Base-by-base conservation (phyloP, 2,329 filamentous ascomycete genomes). In the Phyllosticta capitalensis region DNA sequence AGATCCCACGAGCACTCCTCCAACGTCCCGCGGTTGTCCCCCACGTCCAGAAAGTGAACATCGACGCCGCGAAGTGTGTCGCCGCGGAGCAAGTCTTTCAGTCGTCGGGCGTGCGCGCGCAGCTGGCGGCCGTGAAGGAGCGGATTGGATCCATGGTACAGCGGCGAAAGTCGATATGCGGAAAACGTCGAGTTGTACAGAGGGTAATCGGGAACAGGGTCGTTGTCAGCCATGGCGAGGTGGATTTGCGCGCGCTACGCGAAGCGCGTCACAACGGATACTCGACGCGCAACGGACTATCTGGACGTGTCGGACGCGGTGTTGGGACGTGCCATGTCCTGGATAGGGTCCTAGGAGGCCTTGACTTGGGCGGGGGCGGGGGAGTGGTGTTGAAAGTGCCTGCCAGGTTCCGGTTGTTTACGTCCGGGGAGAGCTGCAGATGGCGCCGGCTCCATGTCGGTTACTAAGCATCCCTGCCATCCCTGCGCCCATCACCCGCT, bases 161-260 rank as follows among this genome's bases (percentile, higher is more conserved):
- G 74, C n/a, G 79, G 79, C 3, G 80, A 81, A 9, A 81, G 68
- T 63, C 79, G 78, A 66, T 81, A 78, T 55, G 79, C 68, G n/a
- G 71, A 77, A 75, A 79, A 82, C 26, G 79, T 81, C n/a, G 75
- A 76, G 65, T 78, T 76, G 65, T 80, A 79, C 48, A 82, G 71
- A 10, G 78, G 76, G 58, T 76, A 75, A 19, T 68, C 66, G 7
- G 70, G 68, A 38, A 72, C 68, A 22, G 54, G 54, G 38, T 45
- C 38, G 38, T 45, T n/a, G 58, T 70, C 67, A 59, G 67, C 67
- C 71, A 73, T 73, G 56, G 51, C 20, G 33, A n/a, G 6, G 38
- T 45, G 17, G 38, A 45, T 45, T 45, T n/a, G 38, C 38, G 17
- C 14, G 14, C 38, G 38, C 38, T 45, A 45, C 38, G 38, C 38